Conservation (phyloP, 1,284 basidiomycete genomes). For the Irpex sp. region DNA sequence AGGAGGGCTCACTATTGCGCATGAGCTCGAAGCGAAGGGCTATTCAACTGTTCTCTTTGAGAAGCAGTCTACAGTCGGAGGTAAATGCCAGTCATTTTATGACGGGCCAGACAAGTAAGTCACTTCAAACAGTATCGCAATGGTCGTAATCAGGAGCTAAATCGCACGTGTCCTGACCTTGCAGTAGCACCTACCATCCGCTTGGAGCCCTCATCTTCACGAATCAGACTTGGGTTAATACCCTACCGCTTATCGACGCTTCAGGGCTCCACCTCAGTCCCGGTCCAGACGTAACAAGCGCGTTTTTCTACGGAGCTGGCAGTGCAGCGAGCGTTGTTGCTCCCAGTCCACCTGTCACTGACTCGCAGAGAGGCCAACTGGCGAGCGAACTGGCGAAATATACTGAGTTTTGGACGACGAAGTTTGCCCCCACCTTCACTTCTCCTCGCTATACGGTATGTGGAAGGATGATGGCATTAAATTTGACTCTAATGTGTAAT, state of each 20-base stretch:
- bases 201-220: slow-evolving; percentile 2
- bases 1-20: not conserved
- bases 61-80: slow-evolving; percentile 1
- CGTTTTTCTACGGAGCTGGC: not conserved
- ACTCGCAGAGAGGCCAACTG: not conserved
- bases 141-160: not conserved
- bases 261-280: not conserved
- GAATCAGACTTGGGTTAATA: not conserved
- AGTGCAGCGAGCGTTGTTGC: not conserved
- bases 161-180: not conserved
- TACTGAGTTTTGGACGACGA: not conserved
- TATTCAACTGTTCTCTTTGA: not conserved
- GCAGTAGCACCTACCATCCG: not conserved
- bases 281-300: not conserved
- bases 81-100: slow-evolving; percentile 6
- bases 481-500: not conserved
- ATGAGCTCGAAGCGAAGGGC: slow-evolving; percentile 1
- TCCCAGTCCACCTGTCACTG: not conserved
- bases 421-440: not conserved
- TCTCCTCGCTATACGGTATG: not conserved
- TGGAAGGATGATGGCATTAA: not conserved
- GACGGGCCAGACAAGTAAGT: not conserved
- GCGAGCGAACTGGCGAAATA: not conserved
- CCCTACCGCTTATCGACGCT: not conserved
- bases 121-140: not conserved